Evolutionary conservation across 2,329 filamentous ascomycete species (phyloP).

Genomic region (Akanthomyces lecanii): DNA sequence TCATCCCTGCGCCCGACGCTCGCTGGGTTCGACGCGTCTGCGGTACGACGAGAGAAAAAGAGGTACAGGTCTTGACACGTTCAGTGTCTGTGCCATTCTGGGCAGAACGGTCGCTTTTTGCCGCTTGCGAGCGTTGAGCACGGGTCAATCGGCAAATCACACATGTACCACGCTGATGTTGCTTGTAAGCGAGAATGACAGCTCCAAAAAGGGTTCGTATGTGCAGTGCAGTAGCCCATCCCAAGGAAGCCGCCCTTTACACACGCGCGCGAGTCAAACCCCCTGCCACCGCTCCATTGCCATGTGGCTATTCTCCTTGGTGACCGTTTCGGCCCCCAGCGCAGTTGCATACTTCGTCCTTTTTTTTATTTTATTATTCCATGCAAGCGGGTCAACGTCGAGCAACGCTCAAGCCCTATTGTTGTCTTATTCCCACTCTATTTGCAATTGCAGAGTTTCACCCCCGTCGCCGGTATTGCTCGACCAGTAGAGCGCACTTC

Average conservation of each 20-base stretch:
- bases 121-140: no score
- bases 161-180: no score
- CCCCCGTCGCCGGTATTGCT: no score
- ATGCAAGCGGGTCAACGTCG: neutral
- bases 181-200: no score
- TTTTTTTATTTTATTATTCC: neutral
- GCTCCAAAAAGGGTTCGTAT: neutral
- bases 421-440: no score
- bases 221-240: neutral
- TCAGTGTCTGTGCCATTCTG: no score
- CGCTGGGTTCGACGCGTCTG: neutral
- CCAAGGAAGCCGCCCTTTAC: neutral
- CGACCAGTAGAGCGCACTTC: no score
- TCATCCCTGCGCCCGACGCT: neutral
- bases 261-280: neutral
- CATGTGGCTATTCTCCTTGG: neutral
- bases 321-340: neutral
- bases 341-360: neutral
- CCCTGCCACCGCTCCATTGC: constrained; percentile 4
- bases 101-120: no score
- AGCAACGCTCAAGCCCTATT: neutral
- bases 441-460: neutral
- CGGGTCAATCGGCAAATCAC: no score
- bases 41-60: no score
- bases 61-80: no score